A percentile compares a stretch with the other conserved stretches of the same genome.
Conservation (phyloP, 2,329 filamentous ascomycete species). For the Plenodomus lindquistii region DNA sequence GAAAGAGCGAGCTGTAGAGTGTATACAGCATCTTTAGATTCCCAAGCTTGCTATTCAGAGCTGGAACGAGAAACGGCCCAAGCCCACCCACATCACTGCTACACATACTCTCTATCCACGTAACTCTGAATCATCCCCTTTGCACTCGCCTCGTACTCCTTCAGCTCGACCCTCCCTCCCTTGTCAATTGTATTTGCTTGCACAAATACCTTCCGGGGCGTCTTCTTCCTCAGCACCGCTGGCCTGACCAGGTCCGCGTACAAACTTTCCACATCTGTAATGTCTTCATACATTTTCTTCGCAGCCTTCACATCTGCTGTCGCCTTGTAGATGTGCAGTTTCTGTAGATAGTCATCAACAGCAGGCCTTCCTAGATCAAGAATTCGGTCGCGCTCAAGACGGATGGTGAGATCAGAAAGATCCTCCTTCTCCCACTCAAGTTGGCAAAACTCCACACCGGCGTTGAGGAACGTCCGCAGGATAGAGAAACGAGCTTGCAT, state of each 20-base stretch:
- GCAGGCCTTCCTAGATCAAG: slow-evolving; percentile 79
- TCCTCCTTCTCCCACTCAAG: slow-evolving; percentile 75
- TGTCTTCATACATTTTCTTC: slow-evolving; percentile 77
- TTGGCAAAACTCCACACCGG: slow-evolving; percentile 84
- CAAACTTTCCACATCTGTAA: slow-evolving; percentile 83
- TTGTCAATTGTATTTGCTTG: slow-evolving; percentile 82
- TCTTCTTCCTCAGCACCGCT: slow-evolving; percentile 75
- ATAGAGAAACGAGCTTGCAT: slow-evolving; percentile 92
- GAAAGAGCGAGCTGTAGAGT: slow-evolving; percentile 7
- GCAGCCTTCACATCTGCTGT: slow-evolving; percentile 82
- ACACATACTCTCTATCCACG: slow-evolving; percentile 44
- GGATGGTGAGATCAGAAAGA: slow-evolving; percentile 79
- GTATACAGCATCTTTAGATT: no score
- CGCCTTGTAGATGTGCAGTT: slow-evolving; percentile 89
- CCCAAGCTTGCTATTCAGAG: background rate
- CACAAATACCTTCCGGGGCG: slow-evolving; percentile 88
- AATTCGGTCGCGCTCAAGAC: slow-evolving; percentile 84
- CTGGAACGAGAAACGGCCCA: background rate
- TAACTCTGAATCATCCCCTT: slow-evolving; percentile 66
- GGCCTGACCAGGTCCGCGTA: slow-evolving; percentile 81
- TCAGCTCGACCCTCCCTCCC: slow-evolving; percentile 62
- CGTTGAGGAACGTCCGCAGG: slow-evolving; percentile 79
- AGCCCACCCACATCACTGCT: background rate
- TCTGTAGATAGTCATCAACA: slow-evolving; percentile 84
- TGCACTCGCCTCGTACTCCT: slow-evolving; percentile 82